Evolutionary conservation across 164 flowering plant species (phyloP), one percentile per base, ranked within the genome.

Genomic region (Kingdonia uniflora): DNA sequence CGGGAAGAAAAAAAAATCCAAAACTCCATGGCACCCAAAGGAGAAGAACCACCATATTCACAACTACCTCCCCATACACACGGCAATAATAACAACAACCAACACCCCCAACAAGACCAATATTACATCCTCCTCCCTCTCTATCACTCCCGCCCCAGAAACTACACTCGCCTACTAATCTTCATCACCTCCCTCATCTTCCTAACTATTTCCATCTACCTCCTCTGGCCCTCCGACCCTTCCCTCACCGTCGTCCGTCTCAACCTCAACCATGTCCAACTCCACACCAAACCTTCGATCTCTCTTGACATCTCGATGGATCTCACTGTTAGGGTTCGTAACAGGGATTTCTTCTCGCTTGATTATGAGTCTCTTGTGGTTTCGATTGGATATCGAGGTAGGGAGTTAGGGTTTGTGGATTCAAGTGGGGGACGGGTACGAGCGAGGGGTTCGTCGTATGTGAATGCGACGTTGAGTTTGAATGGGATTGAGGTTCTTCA

Each of bases 161-260:
- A 19, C 51, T 24, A 11, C 24, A 19, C 22, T 42, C 5, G 62
- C 33, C 17, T 24, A 38, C n/a, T 58, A 54, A 8, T 24, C 54
- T 26, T 13, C 20, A 13, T 19, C 57, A 5, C 48, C 57, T 14
- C 52, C 60, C 19, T 63, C 64, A 11, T 51, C 60, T 23, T 71
- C 56, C 43, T 70, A 24, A 26, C 67, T 55, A 49, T 62, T 54
- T 53, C 70, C 43, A 35, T 60, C 65, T 86, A 59, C 82, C 0
- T 71, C 43, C 61, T 80, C 61, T 84, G 76, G 78, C 97, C 95
- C 19, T 78, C 87, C 60, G 76, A 81, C 19, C 95, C 97, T 1
- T 49, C 42, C 16, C 43, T 88, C 54, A 57, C 66, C 41, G 60
- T 88, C 70, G 75, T 51, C 23, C 79, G 85, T 54, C 61, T 80